phyloP scores from a whole-genome alignment of 345 rosid species.

The Populus pruinosa region DNA sequence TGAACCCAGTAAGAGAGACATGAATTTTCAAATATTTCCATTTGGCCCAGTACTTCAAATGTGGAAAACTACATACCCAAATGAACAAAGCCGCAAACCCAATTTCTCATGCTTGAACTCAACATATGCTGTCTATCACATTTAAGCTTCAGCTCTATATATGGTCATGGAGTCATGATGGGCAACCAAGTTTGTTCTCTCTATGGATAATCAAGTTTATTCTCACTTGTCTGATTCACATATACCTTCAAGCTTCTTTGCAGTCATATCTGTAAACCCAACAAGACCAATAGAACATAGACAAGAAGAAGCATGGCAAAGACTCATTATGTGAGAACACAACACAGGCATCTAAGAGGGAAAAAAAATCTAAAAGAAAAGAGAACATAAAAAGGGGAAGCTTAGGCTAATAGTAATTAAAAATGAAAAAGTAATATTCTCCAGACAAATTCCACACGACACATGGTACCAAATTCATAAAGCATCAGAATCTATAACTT shows the following conservation, averaged over 20 bases:
- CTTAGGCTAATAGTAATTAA: slow-evolving; percentile 8
- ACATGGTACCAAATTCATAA: slow-evolving; percentile 31
- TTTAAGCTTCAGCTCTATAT: neutral
- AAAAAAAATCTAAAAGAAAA: neutral
- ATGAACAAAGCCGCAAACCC: neutral
- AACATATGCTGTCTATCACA: neutral
- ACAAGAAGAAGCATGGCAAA: slow-evolving; percentile 31
- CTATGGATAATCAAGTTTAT: neutral
- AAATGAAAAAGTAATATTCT: slow-evolving; percentile 41
- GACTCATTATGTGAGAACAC: slow-evolving; percentile 53
- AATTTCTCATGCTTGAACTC: slow-evolving; percentile 5
- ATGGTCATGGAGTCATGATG: neutral
- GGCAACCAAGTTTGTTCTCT: slow-evolving; percentile 8
- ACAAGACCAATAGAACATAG: slow-evolving; percentile 14
- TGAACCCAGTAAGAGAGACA: neutral
- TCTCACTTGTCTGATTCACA: slow-evolving; percentile 21
- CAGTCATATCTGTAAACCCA: slow-evolving; percentile 4
- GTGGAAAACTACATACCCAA: neutral
- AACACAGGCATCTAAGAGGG: slow-evolving; percentile 35
- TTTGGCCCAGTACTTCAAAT: neutral
- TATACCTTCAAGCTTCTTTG: slow-evolving; percentile 5
- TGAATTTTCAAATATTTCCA: neutral
- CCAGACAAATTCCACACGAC: slow-evolving; percentile 30
- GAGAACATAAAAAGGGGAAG: neutral
- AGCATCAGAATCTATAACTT: slow-evolving; percentile 54